phyloP scores from a whole-genome alignment of 2,329 filamentous ascomycete genomes.

The Seiridium cupressi region DNA sequence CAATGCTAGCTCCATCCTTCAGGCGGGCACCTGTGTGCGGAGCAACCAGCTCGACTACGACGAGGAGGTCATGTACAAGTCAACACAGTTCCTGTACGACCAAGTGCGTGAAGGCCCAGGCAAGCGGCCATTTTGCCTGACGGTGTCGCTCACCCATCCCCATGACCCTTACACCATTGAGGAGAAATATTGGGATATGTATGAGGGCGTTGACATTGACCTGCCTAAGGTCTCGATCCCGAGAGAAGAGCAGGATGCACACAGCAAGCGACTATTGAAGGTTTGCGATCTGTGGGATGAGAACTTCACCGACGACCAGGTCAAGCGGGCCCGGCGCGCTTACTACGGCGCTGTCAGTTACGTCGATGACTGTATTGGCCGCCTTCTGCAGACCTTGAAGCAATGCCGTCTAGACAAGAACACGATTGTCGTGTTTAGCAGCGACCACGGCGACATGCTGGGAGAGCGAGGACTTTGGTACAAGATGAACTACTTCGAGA shows the following conservation, averaged over 20 bases:
- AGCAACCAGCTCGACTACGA: slow-evolving; percentile 97
- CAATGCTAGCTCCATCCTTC: slow-evolving; percentile 89
- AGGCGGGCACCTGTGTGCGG: slow-evolving; percentile 83
- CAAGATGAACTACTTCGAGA: slow-evolving; percentile 97
- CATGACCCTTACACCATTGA: slow-evolving; percentile 96
- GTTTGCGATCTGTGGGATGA: slow-evolving; percentile 85
- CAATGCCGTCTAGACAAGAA: slow-evolving; percentile 78
- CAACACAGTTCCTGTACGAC: slow-evolving; percentile 86
- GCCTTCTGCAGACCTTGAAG: slow-evolving; percentile 74
- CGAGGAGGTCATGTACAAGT: slow-evolving; percentile 92
- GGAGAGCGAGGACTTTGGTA: slow-evolving; percentile 92
- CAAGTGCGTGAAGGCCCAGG: slow-evolving; percentile 77
- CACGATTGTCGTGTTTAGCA: slow-evolving; percentile 89
- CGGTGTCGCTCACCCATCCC: slow-evolving; percentile 88
- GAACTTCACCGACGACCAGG: slow-evolving; percentile 79
- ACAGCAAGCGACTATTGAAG: slow-evolving; percentile 83
- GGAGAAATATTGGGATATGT: slow-evolving; percentile 88
- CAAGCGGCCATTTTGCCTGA: slow-evolving; percentile 80
- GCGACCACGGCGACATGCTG: slow-evolving; percentile 95
- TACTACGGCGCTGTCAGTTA: slow-evolving; percentile 95
- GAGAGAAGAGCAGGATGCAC: slow-evolving; percentile 79
- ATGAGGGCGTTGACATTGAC: slow-evolving; percentile 84
- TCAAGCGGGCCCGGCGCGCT: slow-evolving; percentile 79
- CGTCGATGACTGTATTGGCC: slow-evolving; percentile 88
- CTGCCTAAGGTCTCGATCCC: slow-evolving; percentile 76